Evolutionary conservation across 495 filamentous ascomycete genomes (phyloP), one percentile per base, ranked within the genome.

Genomic region (Podospora pseudoanserina): DNA sequence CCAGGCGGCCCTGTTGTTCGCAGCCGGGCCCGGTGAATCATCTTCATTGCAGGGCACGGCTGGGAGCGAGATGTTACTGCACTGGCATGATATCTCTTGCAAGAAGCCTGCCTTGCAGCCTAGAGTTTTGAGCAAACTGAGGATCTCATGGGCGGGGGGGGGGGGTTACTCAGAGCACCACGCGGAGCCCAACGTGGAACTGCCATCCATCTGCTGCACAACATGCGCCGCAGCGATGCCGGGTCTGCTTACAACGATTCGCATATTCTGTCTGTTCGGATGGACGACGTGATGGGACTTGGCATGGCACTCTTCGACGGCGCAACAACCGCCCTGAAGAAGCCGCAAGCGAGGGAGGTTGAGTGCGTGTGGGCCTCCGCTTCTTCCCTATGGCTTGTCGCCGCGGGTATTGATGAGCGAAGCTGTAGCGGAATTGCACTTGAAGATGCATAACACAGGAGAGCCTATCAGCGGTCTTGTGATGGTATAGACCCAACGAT

Each of bases 1-100:
- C 61, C 61, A 39, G 61, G 61, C 32, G 61, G 28, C 34, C 61
- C n/a, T 63, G 61, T 39, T 63, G 32, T 63, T 32, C 61, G 34
- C 20, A 49, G 61, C 61, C 61, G 1, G 61, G 61, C 61, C 61
- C 15, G 61, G 55, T 63, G 60, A 63, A 63, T 63, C 60, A 63
- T 63, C 61, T n/a, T 49, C 61, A 63, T 53, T 63, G 32, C 61
- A 63, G 61, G 61, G 61, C 61, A 63, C 20, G 61, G 61, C 34
- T 63, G 61, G 61, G 30, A 63, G 39, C 39, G 39, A 49, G 34
- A 23, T 19, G 61, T 18, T 13, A 63, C 28, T 63, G 30, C 18
- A n/a, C 59, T 18, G 18, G 4, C 34, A 30, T 32, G 27, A n/a
- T 9, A 26, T 28, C 56, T 58, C 19, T 20, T 5, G n/a, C n/a